phyloP scores from a whole-genome alignment of 768 basidiomycete genomes.

The Filobasidium wieringae region DNA sequence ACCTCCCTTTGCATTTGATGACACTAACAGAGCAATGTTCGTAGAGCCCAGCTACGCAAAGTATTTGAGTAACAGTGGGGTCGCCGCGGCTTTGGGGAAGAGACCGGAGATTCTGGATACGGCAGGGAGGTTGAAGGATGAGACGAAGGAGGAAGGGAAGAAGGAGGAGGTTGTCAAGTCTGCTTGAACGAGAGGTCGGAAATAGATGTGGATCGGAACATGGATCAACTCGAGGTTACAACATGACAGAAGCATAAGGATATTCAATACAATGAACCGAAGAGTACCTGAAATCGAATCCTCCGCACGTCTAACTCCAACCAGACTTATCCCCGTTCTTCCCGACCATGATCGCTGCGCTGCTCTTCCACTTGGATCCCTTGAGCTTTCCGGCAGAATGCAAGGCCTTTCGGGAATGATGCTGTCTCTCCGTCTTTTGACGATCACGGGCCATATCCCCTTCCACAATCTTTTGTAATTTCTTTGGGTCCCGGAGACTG shows the following conservation, averaged over 20 bases:
- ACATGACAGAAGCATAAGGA: background rate
- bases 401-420: conserved; percentile 16
- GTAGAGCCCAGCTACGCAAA: conserved; percentile 82
- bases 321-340: conserved; percentile 12
- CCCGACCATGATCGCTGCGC: conserved; percentile 25
- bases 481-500: background rate
- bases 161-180: background rate
- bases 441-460: conserved; percentile 18
- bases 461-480: conserved; percentile 4
- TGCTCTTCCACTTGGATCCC: conserved; percentile 38
- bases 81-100: conserved; percentile 55
- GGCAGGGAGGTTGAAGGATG: conserved; percentile 1
- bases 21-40: conserved; percentile 65
- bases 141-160: conserved; percentile 5
- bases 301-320: background rate
- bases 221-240: background rate
- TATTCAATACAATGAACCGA: background rate
- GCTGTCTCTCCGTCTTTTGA: conserved; percentile 17
- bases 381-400: conserved; percentile 29
- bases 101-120: conserved; percentile 7
- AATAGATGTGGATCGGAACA: too few species aligned
- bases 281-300: too few species aligned
- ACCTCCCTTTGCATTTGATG: background rate
- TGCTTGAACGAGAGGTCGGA: too few species aligned
- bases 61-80: conserved; percentile 51